Base-by-base conservation (phyloP, 2,329 filamentous ascomycete genomes). In the Trichoderma semiorbis region DNA sequence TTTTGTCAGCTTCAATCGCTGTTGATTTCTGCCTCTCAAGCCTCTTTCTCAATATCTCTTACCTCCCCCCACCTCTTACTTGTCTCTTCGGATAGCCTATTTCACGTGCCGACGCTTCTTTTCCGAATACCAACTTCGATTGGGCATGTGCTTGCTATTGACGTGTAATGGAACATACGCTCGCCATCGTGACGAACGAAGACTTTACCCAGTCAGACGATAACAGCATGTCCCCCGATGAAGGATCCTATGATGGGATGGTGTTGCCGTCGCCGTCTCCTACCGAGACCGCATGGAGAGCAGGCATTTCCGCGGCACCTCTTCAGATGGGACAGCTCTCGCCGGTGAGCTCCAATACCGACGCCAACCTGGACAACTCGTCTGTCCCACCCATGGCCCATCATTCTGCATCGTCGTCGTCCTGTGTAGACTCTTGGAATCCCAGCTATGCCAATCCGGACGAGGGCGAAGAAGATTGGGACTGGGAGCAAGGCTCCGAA, bases 261-360 rank as follows among this genome's bases (percentile, higher is more conserved):
- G 74, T 77, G 36, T 74, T 78, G 71, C 79, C 75, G 47, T 79
- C 81, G 7, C 78, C 81, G 21, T 81, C 81, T 21, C 76, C 79
- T 26, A 78, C 77, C 62, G 79, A 79, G 24, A 69, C 77, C 32
- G 58, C 75, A 14, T 81, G 80, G 80, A 76, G 77, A 64, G 72
- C 75, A 14, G 66, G 74, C 28, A 72, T 74, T 21, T 74, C 74
- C 64, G 73, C 74, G 39, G 72, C 73, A 55, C 80, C 82, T 70
- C 76, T 81, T 63, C 83, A 82, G 43, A 81, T 82, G 14, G 84
- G 85, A 57, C 87, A 87, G 75, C 78, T 88, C 70, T 89, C 87
- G 47, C 87, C 87, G 53, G 81, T 85, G 75, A 88, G 86, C 78
- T 84, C 84, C 72, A 84, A 82, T 73, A 81, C 86, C 77, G 85